A percentile compares a stretch with the other conserved stretches of the same genome.
These are phyloP conservation scores for Rhizopogon vinicolor DNA, from an alignment of 768 basidiomycete genomes.

Conservation along the genomic window DNA sequence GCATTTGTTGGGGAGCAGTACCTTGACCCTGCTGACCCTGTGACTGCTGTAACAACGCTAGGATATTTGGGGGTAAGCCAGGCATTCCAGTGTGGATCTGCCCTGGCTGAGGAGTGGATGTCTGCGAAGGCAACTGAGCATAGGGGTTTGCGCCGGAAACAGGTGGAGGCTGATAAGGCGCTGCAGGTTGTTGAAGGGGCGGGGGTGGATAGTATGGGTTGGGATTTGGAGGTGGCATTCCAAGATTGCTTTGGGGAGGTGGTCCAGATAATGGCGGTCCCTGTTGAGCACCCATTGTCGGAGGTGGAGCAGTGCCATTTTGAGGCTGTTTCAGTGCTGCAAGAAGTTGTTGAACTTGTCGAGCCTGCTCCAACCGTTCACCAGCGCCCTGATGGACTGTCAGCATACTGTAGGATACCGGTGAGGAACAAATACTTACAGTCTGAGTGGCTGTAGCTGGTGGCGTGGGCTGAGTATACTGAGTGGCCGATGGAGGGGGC, in stretches of 20 bases:
- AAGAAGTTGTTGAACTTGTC: slow-evolving; percentile 78
- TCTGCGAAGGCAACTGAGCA: slow-evolving; percentile 24
- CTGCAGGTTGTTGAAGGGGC: slow-evolving; percentile 23
- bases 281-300: slow-evolving; percentile 7
- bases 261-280: slow-evolving; percentile 28
- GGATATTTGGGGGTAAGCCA: slow-evolving; percentile 60
- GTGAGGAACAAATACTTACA: slow-evolving; percentile 20
- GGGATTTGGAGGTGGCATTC: slow-evolving; percentile 32
- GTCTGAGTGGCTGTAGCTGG: slow-evolving; percentile 15
- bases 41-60: slow-evolving; percentile 60
- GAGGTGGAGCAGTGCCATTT: slow-evolving; percentile 20
- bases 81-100: slow-evolving; percentile 32
- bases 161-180: slow-evolving; percentile 19
- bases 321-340: slow-evolving; percentile 77
- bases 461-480: slow-evolving; percentile 22
- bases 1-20: slow-evolving; percentile 6
- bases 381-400: slow-evolving; percentile 43
- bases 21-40: slow-evolving; percentile 33
- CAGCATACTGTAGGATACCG: neutral
- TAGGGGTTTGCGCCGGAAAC: slow-evolving; percentile 19
- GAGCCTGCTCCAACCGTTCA: slow-evolving; percentile 84
- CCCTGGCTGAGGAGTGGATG: slow-evolving; percentile 24
- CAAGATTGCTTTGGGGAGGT: slow-evolving; percentile 27
- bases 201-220: slow-evolving; percentile 38
- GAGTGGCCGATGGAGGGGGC: slow-evolving; percentile 15